Base-by-base conservation (phyloP, 192 early-diverging fungal species). In the Rhizophagus prolifer region DNA sequence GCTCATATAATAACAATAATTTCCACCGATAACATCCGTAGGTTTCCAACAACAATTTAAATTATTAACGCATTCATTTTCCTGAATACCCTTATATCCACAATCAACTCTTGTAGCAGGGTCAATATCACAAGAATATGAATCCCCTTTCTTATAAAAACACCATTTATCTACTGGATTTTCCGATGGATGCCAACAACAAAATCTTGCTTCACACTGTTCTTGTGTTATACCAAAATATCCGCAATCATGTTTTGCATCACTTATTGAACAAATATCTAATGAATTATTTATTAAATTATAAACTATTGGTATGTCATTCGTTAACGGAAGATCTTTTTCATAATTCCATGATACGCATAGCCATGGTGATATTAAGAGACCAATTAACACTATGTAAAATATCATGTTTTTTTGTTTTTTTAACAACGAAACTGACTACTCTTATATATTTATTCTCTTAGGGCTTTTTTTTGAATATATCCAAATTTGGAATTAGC, bases 41-140 rank as follows among this genome's bases (percentile, higher is more conserved):
- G 38, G 41, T 26, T 70, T 23, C 68, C 68, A 70, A 25, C 68
- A 70, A 70, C 68, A 70, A 70, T 70, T 70, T 16, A 70, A 28
- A 26, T 4, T 47, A 9, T 50, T 70, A 25, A 28, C 14, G 16
- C 65, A 67, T 38, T 67, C 30, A 67, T 41, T 5, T 3, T 38
- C 6, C 21, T 67, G 31, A n/a, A 67, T 67, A 41, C 65, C 65
- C 9, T 2, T 4, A 67, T 38, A 67, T 38, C 65, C 65, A 67
- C 65, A 67, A 67, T 31, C 31, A 19, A 38, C 36, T 67, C 65
- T 67, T 3, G 30, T 38, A 67, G 34, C 28, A 21, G 30, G 30
- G 34, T 67, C 65, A 67, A 67, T 34, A n/a, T 38, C 9, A 67
- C 65, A 67, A 14, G 36, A 9, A 23, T 67, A 67, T 9, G 28